Base-by-base conservation (phyloP, 2,329 filamentous ascomycete species). In the Leptographium flavum region DNA sequence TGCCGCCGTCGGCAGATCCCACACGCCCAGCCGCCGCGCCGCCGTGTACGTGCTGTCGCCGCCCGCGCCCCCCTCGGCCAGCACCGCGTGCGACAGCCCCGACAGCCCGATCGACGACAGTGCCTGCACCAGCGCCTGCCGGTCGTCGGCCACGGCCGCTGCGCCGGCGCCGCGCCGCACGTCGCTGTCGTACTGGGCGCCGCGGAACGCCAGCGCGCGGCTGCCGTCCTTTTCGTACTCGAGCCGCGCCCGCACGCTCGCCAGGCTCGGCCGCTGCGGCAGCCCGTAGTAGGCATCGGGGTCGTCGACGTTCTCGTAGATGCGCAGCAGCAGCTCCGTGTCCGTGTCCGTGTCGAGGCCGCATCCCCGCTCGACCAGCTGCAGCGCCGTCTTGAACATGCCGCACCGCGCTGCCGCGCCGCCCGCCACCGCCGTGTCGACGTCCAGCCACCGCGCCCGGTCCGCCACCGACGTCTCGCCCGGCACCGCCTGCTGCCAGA, bases 221-320 rank as follows among this genome's bases (percentile, higher is more conserved):
- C 80, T 70, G 0, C 88, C 88, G 53, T 94, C 82, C 42, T 80
- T 81, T 63, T 98, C 92, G 57, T 95, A 90, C 53, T 94, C 87
- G 5, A 96, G 71, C 10, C 85, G 80, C 42, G 82, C 76, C 47
- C 96, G 68, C 1, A 96, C 82, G 11, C 82, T 86, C 15, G 74
- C 69, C 15, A 98, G 64, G 47, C 79, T 87, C 7, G 87, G 75
- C 35, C 76, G 76, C 60, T 93, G 83, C 36, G 85, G 76, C 8
- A 95, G 72, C 4, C 92, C 93, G 57, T 98, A 98, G 60, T 94
- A 98, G 1, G 87, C 82, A 60, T 99, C 92, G 2, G 88, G 90
- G 56, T 99, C 93, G 57, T 95, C 88, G 39, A 98, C 83, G 49
- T 86, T 90, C 57, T 86, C 83, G 59, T 92, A 98, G 3, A 98